phyloP scores from a whole-genome alignment of 768 basidiomycete genomes.

The Lactifluus echinatus region DNA sequence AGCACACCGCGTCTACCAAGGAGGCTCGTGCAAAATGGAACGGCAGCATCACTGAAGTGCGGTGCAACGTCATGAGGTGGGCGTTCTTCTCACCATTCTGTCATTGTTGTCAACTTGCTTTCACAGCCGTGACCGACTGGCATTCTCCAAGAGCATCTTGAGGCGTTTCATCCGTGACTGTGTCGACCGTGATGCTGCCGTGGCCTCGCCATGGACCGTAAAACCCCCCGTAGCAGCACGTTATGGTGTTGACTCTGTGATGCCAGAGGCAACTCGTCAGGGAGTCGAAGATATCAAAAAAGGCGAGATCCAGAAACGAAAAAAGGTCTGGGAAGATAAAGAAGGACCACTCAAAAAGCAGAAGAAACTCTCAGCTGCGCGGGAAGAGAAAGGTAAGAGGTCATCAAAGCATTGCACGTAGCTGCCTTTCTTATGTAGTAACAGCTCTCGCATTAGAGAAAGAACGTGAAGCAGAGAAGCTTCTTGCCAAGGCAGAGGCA shows the following conservation, averaged over 20 bases:
- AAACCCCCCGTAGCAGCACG: constrained; percentile 76
- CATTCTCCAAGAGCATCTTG: constrained; percentile 95
- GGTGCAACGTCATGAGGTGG: constrained; percentile 72
- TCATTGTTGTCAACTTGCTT: not conserved
- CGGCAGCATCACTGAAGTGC: constrained; percentile 78
- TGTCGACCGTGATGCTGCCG: constrained; percentile 83
- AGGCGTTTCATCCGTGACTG: constrained; percentile 95
- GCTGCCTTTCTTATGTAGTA: constrained; percentile 24
- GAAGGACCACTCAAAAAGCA: constrained; percentile 77
- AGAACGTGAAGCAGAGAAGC: constrained; percentile 59
- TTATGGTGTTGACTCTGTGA: constrained; percentile 77
- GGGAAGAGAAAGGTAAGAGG: constrained; percentile 64
- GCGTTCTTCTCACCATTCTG: constrained; percentile 21
- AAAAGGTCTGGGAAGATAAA: constrained; percentile 85
- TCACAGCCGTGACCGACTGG: constrained; percentile 82
- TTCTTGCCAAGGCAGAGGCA: constrained; percentile 58
- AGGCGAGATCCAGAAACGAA: constrained; percentile 86
- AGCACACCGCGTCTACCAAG: constrained; percentile 44
- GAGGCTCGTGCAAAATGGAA: constrained; percentile 53
- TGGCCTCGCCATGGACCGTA: constrained; percentile 94
- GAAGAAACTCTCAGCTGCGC: constrained; percentile 64
- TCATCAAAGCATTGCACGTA: not conserved
- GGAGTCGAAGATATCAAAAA: constrained; percentile 75
- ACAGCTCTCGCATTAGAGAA: constrained; percentile 45
- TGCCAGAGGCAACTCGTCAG: constrained; percentile 78